Evolutionary conservation across 352 stramenopile species (phyloP), one percentile per base, ranked within the genome.

Genomic region (Globisporangium nodosum): DNA sequence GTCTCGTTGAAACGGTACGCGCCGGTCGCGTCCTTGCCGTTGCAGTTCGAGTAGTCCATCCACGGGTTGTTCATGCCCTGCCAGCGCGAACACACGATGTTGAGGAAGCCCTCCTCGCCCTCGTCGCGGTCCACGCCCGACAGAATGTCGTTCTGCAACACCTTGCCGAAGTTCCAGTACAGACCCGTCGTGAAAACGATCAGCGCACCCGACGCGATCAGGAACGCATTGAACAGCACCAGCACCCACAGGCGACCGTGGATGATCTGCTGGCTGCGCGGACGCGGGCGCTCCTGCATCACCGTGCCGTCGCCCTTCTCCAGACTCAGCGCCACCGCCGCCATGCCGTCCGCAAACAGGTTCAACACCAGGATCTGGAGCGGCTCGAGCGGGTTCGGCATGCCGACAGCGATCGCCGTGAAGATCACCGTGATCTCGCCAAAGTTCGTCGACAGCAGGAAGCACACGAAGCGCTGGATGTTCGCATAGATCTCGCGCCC

Each of bases 311-410:
- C 73, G 7, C 81, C 81, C 49, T 86, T 78, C 61, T 91, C 81
- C 37, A 91, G 76, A 58, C 81, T 91, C 42, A 91, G 43, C 12
- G 81, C 75, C 0, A 87, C 78, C 1, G 80, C 83, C 27, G 83
- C 81, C 78, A 90, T 90, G 15, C 83, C 83, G 46, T 99, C 97
- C 64, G 98, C 98, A 63, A 99, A 98, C n/a, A 99, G 73, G 68
- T 99, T 99, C n/a, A 99, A 82, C 74, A 97, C 98, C 20, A 99
- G 69, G 76, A 99, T 98, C 80, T 98, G 97, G 13, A 99, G 86
- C 27, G 96, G 90, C 63, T 97, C 97, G 8, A 99, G 65, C 8
- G 96, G 96, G 43, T 88, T 67, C n/a, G 81, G 81, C 35, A 87
- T 71, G 0, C 78, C 83, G 30, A 72, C 73, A 33, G 81, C 80